phyloP scores from a whole-genome alignment of 225 moss, liverwort and hornwort genomes.

The Pseudisothecium myosuroides region DNA sequence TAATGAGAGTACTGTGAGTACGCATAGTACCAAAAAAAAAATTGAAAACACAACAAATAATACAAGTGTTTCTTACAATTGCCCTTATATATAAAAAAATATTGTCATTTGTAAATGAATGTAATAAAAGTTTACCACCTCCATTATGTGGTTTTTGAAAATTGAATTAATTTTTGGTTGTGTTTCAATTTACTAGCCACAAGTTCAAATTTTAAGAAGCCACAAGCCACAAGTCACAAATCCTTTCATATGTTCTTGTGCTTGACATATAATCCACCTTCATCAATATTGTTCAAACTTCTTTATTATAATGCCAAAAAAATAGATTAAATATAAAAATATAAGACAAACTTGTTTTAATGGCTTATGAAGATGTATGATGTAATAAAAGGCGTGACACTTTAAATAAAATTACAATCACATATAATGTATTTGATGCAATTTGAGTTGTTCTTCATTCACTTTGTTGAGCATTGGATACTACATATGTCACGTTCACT shows the following conservation, averaged over 20 bases:
- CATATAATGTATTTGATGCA: not conserved
- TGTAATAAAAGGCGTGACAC: not conserved
- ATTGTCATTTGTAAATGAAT: not conserved
- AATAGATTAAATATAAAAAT: not conserved
- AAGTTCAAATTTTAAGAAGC: not conserved
- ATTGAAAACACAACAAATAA: no score
- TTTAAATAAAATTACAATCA: no score
- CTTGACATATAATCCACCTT: not conserved
- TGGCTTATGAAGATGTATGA: not conserved
- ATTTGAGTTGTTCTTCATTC: not conserved
- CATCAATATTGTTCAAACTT: not conserved
- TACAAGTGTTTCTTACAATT: no score
- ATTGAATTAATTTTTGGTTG: not conserved
- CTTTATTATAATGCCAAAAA: not conserved
- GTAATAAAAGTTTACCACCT: not conserved
- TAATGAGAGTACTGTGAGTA: no score
- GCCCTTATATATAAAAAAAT: not conserved
- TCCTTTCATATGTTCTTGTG: not conserved
- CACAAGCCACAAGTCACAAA: not conserved
- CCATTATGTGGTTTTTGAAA: not conserved
- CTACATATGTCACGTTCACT: not conserved
- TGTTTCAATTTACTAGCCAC: not conserved
- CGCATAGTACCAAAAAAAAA: no score
- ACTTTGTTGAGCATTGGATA: not conserved
- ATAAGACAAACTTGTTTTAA: not conserved